phyloP scores from a whole-genome alignment of 495 filamentous ascomycete species.

The Penicillium pancosmium region DNA sequence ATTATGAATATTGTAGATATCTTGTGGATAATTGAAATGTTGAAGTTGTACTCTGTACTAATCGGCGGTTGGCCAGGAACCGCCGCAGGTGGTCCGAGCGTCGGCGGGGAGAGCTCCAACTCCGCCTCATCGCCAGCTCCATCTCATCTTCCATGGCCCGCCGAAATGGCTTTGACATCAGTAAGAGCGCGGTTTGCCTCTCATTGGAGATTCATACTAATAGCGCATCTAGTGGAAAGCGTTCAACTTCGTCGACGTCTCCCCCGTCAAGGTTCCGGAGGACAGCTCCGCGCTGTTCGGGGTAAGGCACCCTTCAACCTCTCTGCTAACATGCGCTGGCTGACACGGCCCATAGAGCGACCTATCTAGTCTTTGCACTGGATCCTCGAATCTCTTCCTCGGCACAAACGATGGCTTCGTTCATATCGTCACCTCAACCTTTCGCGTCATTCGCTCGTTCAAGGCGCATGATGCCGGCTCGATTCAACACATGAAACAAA shows the following conservation, averaged over 20 bases:
- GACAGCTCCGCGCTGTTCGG: conserved; percentile 65
- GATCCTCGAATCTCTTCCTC: conserved; percentile 88
- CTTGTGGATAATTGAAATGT: neutral
- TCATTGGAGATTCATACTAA: conserved; percentile 10
- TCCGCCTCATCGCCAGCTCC: conserved; percentile 21
- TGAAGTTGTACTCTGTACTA: neutral
- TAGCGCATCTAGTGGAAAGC: conserved; percentile 79
- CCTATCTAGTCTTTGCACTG: conserved; percentile 72
- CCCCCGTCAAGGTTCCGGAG: conserved; percentile 77
- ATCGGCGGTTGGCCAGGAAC: neutral
- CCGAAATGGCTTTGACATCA: conserved; percentile 54
- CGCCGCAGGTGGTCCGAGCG: conserved; percentile 27
- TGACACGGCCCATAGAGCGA: conserved; percentile 52
- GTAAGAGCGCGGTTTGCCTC: conserved; percentile 21
- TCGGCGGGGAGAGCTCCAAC: conserved; percentile 31
- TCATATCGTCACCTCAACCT: conserved; percentile 80
- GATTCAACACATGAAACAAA: conserved; percentile 94
- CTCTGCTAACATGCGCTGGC: conserved; percentile 12
- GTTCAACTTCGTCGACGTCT: conserved; percentile 98
- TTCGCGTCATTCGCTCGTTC: conserved; percentile 87
- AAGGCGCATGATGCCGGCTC: conserved; percentile 75
- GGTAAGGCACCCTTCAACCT: conserved; percentile 50
- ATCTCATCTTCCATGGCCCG: conserved; percentile 36
- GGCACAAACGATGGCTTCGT: conserved; percentile 83
- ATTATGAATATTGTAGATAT: no score